Percentiles rank a stretch among this genome's conserved stretches.
These are phyloP conservation scores for Colletotrichum sansevieriae DNA, from an alignment of 2,329 filamentous ascomycete genomes.

Conservation along the genomic window DNA sequence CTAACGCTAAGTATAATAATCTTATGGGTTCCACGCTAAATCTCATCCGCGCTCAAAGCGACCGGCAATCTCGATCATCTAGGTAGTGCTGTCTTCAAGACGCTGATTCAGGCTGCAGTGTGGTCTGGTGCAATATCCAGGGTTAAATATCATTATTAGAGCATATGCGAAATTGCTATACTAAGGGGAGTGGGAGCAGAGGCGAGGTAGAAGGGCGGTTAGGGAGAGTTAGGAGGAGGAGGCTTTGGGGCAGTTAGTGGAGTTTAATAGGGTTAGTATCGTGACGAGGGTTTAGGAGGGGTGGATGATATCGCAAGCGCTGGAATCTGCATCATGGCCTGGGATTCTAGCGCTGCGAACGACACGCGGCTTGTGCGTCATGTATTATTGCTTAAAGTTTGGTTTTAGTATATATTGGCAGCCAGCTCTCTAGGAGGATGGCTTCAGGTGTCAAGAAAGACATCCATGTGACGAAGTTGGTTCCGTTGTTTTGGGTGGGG, in stretches of 20 bases:
- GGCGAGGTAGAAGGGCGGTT: neutral
- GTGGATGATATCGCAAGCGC: conserved; percentile 5
- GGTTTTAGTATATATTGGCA: neutral
- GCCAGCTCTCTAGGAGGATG: neutral
- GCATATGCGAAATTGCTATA: neutral
- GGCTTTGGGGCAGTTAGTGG: neutral
- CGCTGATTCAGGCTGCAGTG: neutral
- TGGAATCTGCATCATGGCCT: neutral
- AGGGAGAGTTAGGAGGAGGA: neutral
- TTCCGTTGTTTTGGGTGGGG: neutral
- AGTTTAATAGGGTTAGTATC: neutral
- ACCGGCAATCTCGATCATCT: neutral
- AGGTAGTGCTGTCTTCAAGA: neutral
- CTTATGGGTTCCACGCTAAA: neutral
- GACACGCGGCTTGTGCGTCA: conserved; percentile 1
- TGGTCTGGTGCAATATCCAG: neutral
- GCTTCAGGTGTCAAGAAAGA: neutral
- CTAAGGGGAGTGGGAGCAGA: neutral
- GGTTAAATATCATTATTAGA: neutral
- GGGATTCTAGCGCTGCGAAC: neutral
- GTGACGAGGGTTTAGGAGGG: neutral
- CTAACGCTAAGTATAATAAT: neutral
- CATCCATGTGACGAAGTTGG: neutral
- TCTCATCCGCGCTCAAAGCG: neutral
- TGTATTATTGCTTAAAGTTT: conserved; percentile 1